phyloP scores from a whole-genome alignment of 148 eudicot species.

The Vaccinium darrowii region DNA sequence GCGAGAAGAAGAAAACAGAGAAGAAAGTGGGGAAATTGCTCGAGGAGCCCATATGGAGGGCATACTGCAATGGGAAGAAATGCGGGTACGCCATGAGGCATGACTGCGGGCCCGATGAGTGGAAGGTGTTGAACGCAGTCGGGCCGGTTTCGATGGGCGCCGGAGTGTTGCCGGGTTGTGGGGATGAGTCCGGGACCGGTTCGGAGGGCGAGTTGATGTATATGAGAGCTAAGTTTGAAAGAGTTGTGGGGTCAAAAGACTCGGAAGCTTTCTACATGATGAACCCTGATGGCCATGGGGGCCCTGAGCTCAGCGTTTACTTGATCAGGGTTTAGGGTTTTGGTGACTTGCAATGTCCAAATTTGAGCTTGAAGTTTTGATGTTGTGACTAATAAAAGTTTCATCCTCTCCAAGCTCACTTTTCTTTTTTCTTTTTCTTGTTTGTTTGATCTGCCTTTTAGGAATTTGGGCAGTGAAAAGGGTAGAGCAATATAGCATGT shows the following conservation, averaged over 20 bases:
- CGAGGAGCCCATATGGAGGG: constrained; percentile 89
- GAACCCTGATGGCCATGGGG: constrained; percentile 87
- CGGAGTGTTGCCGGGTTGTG: constrained; percentile 65
- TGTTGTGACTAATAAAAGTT: not conserved
- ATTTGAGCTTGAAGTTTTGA: not conserved
- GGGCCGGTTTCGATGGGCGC: constrained; percentile 92
- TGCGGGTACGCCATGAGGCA: constrained; percentile 81
- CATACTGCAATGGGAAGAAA: constrained; percentile 88
- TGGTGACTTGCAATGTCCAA: not conserved
- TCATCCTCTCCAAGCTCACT: not conserved
- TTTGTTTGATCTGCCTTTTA: not conserved
- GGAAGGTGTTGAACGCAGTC: constrained; percentile 60
- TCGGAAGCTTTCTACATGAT: constrained; percentile 97
- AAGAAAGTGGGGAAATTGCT: constrained; percentile 45
- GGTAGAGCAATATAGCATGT: not conserved
- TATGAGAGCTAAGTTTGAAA: constrained; percentile 93
- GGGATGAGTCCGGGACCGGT: constrained; percentile 21
- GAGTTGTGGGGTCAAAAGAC: constrained; percentile 81
- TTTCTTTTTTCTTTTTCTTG: not conserved
- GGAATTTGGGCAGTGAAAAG: not conserved
- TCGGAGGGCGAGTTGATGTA: constrained; percentile 76
- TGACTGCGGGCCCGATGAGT: constrained; percentile 62
- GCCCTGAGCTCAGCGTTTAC: constrained; percentile 84
- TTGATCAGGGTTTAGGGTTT: constrained; percentile 53
- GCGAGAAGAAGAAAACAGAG: constrained; percentile 47